Conservation (phyloP, 129 eudicot species). For the Flaveria sonorensis region DNA sequence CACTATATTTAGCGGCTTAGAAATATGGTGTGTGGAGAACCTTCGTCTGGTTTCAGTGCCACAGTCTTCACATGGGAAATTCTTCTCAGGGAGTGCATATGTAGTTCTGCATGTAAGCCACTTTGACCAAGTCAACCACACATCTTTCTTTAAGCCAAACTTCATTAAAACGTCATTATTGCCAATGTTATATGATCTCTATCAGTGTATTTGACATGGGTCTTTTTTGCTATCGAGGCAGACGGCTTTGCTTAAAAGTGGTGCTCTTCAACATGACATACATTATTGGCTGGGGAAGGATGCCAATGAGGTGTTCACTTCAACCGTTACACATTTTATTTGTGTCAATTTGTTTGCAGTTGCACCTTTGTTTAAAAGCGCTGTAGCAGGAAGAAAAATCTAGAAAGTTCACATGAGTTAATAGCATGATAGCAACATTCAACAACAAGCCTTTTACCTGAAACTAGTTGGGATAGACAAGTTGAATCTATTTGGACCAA, state of each 20-base stretch:
- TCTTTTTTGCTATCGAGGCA: slow-evolving; percentile 36
- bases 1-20: slow-evolving; percentile 54
- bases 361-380: not conserved
- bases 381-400: not conserved
- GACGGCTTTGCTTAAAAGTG: slow-evolving; percentile 59
- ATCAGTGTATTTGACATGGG: slow-evolving; percentile 25
- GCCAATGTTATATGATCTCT: not conserved
- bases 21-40: slow-evolving; percentile 72
- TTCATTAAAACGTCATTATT: slow-evolving; percentile 11
- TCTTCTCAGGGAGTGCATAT: slow-evolving; percentile 65
- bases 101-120: slow-evolving; percentile 55
- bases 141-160: not conserved
- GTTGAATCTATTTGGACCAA: not conserved
- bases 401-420: slow-evolving; percentile 1
- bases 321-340: slow-evolving; percentile 3
- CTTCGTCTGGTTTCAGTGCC: slow-evolving; percentile 61
- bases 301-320: slow-evolving; percentile 55
- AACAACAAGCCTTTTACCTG: no score
- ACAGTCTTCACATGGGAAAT: slow-evolving; percentile 61
- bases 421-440: not conserved
- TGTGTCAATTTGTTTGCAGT: slow-evolving; percentile 6
- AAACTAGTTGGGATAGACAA: not conserved
- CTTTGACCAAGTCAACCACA: slow-evolving; percentile 17
- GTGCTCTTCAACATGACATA: slow-evolving; percentile 59
- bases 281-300: slow-evolving; percentile 82